Base-by-base conservation (phyloP, 139 green algal genomes). In the Closterium sp. region DNA sequence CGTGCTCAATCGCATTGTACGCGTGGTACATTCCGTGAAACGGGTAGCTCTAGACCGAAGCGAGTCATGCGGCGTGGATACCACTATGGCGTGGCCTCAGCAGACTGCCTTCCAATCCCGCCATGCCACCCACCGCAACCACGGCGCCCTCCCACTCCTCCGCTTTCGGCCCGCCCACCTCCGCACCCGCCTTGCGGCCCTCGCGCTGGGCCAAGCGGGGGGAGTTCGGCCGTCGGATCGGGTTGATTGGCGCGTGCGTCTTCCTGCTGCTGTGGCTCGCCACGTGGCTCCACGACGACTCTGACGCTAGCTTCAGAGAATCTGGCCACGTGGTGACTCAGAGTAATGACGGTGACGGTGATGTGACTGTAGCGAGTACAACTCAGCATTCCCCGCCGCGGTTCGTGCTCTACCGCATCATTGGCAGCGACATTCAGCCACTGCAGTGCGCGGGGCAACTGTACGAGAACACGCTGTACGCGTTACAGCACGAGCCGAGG, bases 371-470 rank as follows among this genome's bases (percentile, higher is more conserved):
- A 25, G 12, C 43, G 43, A 16, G 43, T 16, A 69, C 12, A 12
- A 69, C 23, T 69, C 43, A 12, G 43, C 43, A 69, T 25, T 69
- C 43, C 43, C 43, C 43, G 43, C 43, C 43, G 43, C 43, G 43
- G 23, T 88, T 91, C 28, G 32, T 88, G 5, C 84, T 91, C 25
- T 91, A 88, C 89, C 35, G 89, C 4, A n/a, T 91, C 10, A 91
- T 91, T 28, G 89, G 89, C 0, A 91, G 89, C 89, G 88, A 91
- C 4, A 91, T 91, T 2, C 89, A 55, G 23, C 89, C 89, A 28
- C 31, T 91, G 9, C 89, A 91, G 55, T 91, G 64, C 30, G 32
- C 32, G 7, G 89, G 89, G 25, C 89, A 91, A 64, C 89, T 91
- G 16, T 32, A 88, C 31, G 36, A 88, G 84, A 91, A 91, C 84